These are phyloP conservation scores for Podospora sp. DNA, from an alignment of 495 filamentous ascomycete species.

Conservation along the genomic window DNA sequence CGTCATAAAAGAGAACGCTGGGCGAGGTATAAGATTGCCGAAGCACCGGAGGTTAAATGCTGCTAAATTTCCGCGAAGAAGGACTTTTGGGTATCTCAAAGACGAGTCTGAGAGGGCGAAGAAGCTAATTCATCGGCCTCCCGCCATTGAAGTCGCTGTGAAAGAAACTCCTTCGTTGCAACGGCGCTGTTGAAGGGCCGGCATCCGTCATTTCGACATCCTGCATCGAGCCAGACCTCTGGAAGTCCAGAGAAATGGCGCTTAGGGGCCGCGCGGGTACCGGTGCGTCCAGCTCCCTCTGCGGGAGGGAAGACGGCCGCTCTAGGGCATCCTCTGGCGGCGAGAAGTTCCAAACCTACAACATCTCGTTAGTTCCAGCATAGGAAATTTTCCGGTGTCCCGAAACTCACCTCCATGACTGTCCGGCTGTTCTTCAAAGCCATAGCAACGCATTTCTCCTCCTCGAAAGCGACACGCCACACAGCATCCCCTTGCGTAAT, in stretches of 20 bases:
- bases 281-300: constrained; percentile 37
- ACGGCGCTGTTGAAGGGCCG: constrained; percentile 48
- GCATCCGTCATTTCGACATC: constrained; percentile 54
- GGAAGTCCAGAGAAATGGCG: constrained; percentile 39
- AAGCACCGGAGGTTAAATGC: not conserved
- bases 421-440: constrained; percentile 79
- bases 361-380: constrained; percentile 15
- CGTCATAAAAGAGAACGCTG: not conserved
- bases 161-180: constrained; percentile 48
- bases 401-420: constrained; percentile 85
- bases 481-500: constrained; percentile 89
- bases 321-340: constrained; percentile 73
- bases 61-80: not conserved
- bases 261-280: constrained; percentile 46
- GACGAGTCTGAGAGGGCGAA: not conserved
- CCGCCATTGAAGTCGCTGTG: constrained; percentile 39
- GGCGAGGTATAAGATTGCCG: not conserved
- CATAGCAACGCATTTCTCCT: constrained; percentile 97
- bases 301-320: constrained; percentile 39
- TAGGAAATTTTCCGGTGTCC: not conserved
- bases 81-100: not conserved
- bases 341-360: constrained; percentile 87
- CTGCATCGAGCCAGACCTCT: constrained; percentile 30
- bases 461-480: constrained; percentile 97
- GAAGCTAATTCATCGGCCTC: not conserved